Conservation (phyloP, 495 filamentous ascomycete species). For the Podospora tetraspora region DNA sequence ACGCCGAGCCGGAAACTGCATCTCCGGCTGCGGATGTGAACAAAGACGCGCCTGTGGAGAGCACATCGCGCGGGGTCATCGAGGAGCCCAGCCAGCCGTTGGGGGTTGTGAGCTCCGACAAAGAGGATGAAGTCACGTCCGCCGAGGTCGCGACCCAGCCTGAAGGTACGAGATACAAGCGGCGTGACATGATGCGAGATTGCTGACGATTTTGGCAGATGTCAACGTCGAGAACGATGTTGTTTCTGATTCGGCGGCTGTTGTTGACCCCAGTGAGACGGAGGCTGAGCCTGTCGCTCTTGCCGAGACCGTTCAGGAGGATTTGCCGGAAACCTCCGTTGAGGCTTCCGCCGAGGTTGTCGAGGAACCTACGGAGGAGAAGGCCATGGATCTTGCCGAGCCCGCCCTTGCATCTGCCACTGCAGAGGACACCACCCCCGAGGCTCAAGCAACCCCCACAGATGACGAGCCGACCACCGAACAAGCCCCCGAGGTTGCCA, state of each 20-base stretch:
- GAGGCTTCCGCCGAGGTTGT: background rate
- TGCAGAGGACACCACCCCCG: background rate
- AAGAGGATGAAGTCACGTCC: background rate
- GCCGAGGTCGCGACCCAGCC: background rate
- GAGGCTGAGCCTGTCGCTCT: background rate
- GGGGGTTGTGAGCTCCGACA: background rate
- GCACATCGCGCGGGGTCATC: background rate
- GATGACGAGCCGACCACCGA: background rate
- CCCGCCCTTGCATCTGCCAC: background rate
- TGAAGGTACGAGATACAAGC: background rate
- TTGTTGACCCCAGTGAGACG: background rate
- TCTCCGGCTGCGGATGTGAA: background rate
- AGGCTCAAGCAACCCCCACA: background rate
- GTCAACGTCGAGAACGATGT: background rate
- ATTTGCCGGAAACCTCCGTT: background rate
- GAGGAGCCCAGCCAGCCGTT: background rate
- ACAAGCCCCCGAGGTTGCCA: slow-evolving; percentile 5
- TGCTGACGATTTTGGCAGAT: background rate
- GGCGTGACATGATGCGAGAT: background rate
- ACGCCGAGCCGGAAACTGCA: background rate
- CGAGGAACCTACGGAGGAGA: slow-evolving; percentile 1
- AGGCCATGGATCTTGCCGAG: background rate
- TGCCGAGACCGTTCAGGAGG: background rate
- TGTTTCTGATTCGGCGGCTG: background rate
- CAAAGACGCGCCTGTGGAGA: background rate